Evolutionary conservation across 148 eudicot species (phyloP), one percentile per base, ranked within the genome.

Genomic region (Rhododendron griersonianum): DNA sequence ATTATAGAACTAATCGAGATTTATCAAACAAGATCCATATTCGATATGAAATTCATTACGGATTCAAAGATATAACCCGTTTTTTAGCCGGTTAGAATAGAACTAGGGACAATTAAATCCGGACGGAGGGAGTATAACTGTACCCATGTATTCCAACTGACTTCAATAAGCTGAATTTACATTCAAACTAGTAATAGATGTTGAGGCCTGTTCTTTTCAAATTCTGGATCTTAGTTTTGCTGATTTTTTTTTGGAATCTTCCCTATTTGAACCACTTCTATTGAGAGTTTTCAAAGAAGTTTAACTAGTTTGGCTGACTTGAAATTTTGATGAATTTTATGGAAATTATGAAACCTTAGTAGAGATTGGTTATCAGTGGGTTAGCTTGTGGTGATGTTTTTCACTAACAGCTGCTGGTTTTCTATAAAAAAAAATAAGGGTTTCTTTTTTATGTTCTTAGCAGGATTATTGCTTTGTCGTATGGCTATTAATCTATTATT

Each of bases 381-480:
- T 76, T 76, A 76, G 50, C 80, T 76, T 39, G 80, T 76, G 80
- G 48, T 76, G n/a, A 8, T 76, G 48, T 76, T 76, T n/a, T 51
- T 51, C 25, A 18, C 2, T 2, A 19, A 77, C 48, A 78, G 57
- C 18, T n/a, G 28, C 57, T 45, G 57, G 19, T 78, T 47, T 78
- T 45, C 81, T 78, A 1, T 45, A 21, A 21, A 53, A 55, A 55
- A 55, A 55, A 55, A 47, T 11, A 50, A 18, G 48, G 57, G 81
- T 11, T 78, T 78, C 19, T 78, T 14, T 50, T 78, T 47, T 47
- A 13, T 11, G 57, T 78, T 47, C 35, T 30, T 78, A 47, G 48
- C 81, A 21, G 55, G 71, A 59, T 37, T 81, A 19, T n/a, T 81
- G 61, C 39, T 44, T 35, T 33, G 30, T 82, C 10, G n/a, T 61